Evolutionary conservation across 306 rosid species (phyloP), one percentile per base, ranked within the genome.

Genomic region (Castanea sativa): DNA sequence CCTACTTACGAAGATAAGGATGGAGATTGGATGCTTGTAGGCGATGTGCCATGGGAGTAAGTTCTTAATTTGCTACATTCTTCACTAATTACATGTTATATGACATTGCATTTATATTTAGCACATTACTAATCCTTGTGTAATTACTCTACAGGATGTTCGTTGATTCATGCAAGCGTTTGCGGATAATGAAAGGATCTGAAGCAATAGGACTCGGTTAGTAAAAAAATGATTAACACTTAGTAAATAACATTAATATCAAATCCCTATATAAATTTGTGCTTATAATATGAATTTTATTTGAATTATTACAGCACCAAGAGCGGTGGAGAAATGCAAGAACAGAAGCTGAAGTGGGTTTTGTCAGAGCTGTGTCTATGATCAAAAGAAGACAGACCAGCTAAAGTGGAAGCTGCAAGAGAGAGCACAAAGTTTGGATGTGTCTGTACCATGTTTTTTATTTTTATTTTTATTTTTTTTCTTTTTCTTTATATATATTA

Each of bases 1-100:
- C 91, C 96, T 1, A 89, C 91, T 2, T 93, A 92, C 29, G 88
- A 93, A 81, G 97, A 93, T 87, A 93, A 88, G 55, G 98, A 93
- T 69, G 96, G 94, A 4, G 98, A 93, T 56, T 93, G 98, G 98
- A 92, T 93, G 98, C 97, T 93, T 35, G 96, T 93, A 0, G 98
- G 98, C 4, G 98, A 93, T 70, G 98, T 93, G 4, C 98, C 98
- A 25, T 93, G 98, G 98, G 89, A 89, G 97, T 93, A 41, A 84
- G 98, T 90, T 41, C 61, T 41, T 41, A 41, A 7, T 41, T 13
- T 29, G 14, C 2, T 29, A 25, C n/a, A 21, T n/a, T 12, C 1
- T 9, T 1, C 15, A 5, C 7, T 38, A 15, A 20, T 56, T 41
- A 49, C 10, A n/a, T 43, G 30, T 15, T 33, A 19, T 6, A 0